Evolutionary conservation across 805 yeast species (phyloP), one percentile per base, ranked within the genome.

Genomic region (Tetrapisispora phaffii): DNA sequence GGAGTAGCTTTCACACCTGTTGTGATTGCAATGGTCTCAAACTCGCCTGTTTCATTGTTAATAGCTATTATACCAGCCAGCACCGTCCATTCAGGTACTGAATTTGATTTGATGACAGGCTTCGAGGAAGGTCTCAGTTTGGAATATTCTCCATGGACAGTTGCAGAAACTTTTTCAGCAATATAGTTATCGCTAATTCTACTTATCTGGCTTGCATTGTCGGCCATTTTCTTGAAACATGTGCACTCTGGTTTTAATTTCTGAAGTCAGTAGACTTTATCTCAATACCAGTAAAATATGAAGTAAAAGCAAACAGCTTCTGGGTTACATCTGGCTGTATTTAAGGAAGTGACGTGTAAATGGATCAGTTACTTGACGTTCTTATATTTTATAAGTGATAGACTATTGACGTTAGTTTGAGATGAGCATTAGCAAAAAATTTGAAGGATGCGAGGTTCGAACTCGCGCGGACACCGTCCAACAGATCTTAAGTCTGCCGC

Each of bases 1-100:
- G 97, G 89, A 17, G 75, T 54, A 0, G 86, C 75, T 58, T 93
- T 93, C 41, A 87, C 84, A 0, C 98, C 98, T 0, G 97, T 86
- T 0, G 88, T 72, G 4, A 85, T 37, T 0, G 79, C 61, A 2
- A 85, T 54, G 1, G 76, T 66, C 6, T 58, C 47, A 1, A 70
- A 29, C 8, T 50, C 48, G 1, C 46, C 53, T 1, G 16, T 26
- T 5, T 50, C 60, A 13, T 51, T 51, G 48, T 51, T 31, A 43
- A 59, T 31, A 0, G 77, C 75, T 0, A 85, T 88, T 0, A 88
- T 54, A 0, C 89, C 82, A 0, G 95, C 85, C 16, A 88, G 54
- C 0, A 87, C 85, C 0, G 96, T 85, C 88, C 95, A 87, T 65
- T 89, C 96, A 34, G 64, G 58, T 0, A 69, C 66, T 0, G 86